A percentile compares a stretch with the other conserved stretches of the same genome.
Conservation (phyloP, 306 rosid genomes). For the Medicago lupulina region DNA sequence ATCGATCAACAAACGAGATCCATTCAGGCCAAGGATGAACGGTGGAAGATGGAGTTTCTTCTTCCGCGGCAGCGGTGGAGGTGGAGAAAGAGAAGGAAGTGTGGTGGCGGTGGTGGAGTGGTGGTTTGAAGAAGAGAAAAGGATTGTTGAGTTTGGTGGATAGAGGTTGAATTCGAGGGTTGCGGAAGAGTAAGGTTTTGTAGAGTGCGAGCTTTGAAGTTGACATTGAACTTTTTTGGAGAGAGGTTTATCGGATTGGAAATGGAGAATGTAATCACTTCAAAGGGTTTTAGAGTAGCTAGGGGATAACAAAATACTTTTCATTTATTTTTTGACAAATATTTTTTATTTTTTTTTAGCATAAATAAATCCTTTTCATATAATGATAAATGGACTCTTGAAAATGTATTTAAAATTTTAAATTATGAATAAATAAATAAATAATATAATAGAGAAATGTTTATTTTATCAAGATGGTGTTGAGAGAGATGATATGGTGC, state of each 20-base stretch:
- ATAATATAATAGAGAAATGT: too few relatives aligned
- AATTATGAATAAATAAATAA: too few relatives aligned
- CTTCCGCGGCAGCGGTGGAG: constrained; percentile 35
- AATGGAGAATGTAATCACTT: too few relatives aligned
- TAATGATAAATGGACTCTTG: too few relatives aligned
- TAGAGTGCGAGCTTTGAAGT: constrained; percentile 58
- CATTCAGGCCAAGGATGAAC: constrained; percentile 96
- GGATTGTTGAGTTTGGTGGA: constrained; percentile 33
- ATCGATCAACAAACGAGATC: constrained; percentile 80
- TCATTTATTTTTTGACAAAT: too few relatives aligned
- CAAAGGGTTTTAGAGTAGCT: too few relatives aligned
- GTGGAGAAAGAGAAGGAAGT: constrained; percentile 44
- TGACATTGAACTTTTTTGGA: constrained; percentile 48
- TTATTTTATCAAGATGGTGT: too few relatives aligned
- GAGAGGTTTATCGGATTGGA: constrained; percentile 23
- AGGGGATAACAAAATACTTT: too few relatives aligned
- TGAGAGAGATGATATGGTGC: too few relatives aligned
- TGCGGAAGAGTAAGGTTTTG: constrained; percentile 58
- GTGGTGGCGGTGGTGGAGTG: constrained; percentile 33
- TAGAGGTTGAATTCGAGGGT: constrained; percentile 39
- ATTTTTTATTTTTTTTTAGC: too few relatives aligned
- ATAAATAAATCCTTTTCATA: too few relatives aligned
- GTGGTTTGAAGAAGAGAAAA: constrained; percentile 50
- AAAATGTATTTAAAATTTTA: too few relatives aligned
- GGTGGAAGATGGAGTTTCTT: constrained; percentile 34